Conservation (phyloP, 495 filamentous ascomycete species). For the Xylaria palmicola region DNA sequence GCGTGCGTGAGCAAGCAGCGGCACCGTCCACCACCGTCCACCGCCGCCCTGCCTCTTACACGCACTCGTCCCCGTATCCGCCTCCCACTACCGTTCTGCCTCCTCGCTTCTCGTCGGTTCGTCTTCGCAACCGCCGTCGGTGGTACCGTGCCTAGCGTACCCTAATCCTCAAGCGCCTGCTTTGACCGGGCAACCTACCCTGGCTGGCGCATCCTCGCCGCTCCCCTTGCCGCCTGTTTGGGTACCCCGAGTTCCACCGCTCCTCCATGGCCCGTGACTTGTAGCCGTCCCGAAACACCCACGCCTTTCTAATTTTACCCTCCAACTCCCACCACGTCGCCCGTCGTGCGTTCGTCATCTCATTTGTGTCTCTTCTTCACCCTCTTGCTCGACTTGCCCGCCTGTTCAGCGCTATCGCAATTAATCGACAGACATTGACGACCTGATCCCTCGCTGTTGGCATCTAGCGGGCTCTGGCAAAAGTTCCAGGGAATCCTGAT, state of each 20-base stretch:
- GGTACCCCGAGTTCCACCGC: not conserved
- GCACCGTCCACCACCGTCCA: not conserved
- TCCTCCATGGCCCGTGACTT: conserved; percentile 13
- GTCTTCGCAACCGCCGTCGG: conserved; percentile 10
- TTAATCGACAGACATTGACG: conserved; percentile 1
- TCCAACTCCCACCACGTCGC: not conserved
- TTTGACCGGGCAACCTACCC: not conserved
- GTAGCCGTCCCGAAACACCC: conserved; percentile 17
- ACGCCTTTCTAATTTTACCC: conserved; percentile 17
- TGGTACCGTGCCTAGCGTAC: conserved; percentile 9
- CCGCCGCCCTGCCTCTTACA: conserved; percentile 7
- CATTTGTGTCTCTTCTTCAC: conserved; percentile 12
- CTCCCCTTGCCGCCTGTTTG: conserved; percentile 2
- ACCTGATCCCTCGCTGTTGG: not conserved
- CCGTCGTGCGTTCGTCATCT: conserved; percentile 10
- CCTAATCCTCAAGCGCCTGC: conserved; percentile 4
- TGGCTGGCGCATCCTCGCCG: conserved; percentile 6
- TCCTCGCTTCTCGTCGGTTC: conserved; percentile 15
- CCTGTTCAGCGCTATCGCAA: not conserved
- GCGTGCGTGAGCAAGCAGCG: conserved; percentile 5
- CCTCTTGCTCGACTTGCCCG: not conserved
- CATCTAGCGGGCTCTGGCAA: not conserved
- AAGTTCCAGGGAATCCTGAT: not conserved
- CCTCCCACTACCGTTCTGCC: conserved; percentile 1
- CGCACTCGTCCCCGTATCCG: conserved; percentile 4